Evolutionary conservation across 1,284 basidiomycete genomes (phyloP).

Genomic region (Waitea zeae): DNA sequence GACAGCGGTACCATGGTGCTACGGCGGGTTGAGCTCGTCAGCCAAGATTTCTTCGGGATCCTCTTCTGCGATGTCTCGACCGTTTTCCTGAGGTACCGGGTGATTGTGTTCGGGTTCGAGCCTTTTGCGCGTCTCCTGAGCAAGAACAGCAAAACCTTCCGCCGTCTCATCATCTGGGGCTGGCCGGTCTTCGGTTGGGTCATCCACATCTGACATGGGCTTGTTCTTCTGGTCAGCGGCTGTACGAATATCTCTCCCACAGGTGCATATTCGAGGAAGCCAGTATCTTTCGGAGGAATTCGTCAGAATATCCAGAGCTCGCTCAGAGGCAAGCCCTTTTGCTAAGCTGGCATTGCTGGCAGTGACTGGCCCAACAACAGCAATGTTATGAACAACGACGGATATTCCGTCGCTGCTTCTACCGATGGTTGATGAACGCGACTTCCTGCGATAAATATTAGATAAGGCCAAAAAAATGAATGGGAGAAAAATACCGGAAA

Average conservation of each 20-base stretch:
- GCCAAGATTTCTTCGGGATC: too few species aligned
- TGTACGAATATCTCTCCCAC: slow-evolving; percentile 14
- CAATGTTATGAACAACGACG: slow-evolving; percentile 38
- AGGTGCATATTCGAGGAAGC: slow-evolving; percentile 36
- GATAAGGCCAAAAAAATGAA: neutral
- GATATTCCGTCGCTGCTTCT: slow-evolving; percentile 29
- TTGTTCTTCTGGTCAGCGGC: slow-evolving; percentile 5
- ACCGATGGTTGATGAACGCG: slow-evolving; percentile 12
- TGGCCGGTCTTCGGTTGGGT: too few species aligned
- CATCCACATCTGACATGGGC: slow-evolving; percentile 2
- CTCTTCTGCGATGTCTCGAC: neutral
- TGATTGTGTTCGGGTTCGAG: too few species aligned
- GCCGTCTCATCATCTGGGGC: slow-evolving; percentile 20
- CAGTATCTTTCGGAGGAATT: slow-evolving; percentile 24
- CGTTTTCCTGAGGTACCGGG: slow-evolving; percentile 4
- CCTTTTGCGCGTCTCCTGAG: too few species aligned
- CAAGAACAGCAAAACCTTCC: slow-evolving; percentile 19
- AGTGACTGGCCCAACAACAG: slow-evolving; percentile 39
- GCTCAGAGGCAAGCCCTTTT: slow-evolving; percentile 46
- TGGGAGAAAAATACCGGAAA: slow-evolving; percentile 24
- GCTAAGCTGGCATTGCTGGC: slow-evolving; percentile 36
- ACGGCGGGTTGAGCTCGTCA: too few species aligned
- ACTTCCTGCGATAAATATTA: neutral
- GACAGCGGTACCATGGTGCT: too few species aligned
- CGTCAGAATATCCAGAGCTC: slow-evolving; percentile 31